A percentile compares a stretch with the other conserved stretches of the same genome.
Conservation (phyloP, 2,329 filamentous ascomycete genomes). For the Exophiala mesophila region DNA sequence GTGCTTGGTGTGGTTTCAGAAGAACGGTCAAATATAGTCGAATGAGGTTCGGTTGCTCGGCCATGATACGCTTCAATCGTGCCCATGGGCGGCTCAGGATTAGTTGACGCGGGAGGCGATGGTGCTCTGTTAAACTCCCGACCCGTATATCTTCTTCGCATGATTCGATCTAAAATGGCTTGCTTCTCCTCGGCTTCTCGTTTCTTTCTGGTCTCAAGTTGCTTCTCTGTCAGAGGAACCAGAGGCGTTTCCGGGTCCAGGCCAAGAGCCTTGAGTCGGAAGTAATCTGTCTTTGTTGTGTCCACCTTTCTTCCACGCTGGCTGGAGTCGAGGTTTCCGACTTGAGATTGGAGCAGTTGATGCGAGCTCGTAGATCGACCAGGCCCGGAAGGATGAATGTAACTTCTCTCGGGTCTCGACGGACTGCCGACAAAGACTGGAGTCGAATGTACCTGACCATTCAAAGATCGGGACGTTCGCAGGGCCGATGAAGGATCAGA, state of each 20-base stretch:
- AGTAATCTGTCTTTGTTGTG: constrained; percentile 48
- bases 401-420: constrained; percentile 6
- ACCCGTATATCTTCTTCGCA: constrained; percentile 2
- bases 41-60: constrained; percentile 5
- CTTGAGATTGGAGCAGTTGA: constrained; percentile 21
- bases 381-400: constrained; percentile 3
- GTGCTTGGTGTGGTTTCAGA: neutral
- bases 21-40: neutral
- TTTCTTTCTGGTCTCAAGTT: constrained; percentile 15
- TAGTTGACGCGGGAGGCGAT: neutral
- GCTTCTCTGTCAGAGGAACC: constrained; percentile 24
- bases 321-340: neutral
- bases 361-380: constrained; percentile 20
- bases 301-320: constrained; percentile 29
- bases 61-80: neutral
- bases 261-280: constrained; percentile 47
- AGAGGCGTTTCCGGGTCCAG: constrained; percentile 35
- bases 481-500: constrained; percentile 4
- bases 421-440: constrained; percentile 10
- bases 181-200: constrained; percentile 22
- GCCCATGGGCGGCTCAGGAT: neutral
- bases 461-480: constrained; percentile 2
- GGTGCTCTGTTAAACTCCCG: neutral
- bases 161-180: constrained; percentile 11
- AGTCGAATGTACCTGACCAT: constrained; percentile 3